Percentiles rank a stretch among this genome's conserved stretches.
These are phyloP conservation scores for Eutrema japonicum DNA, from an alignment of 345 rosid genomes.

Conservation along the genomic window DNA sequence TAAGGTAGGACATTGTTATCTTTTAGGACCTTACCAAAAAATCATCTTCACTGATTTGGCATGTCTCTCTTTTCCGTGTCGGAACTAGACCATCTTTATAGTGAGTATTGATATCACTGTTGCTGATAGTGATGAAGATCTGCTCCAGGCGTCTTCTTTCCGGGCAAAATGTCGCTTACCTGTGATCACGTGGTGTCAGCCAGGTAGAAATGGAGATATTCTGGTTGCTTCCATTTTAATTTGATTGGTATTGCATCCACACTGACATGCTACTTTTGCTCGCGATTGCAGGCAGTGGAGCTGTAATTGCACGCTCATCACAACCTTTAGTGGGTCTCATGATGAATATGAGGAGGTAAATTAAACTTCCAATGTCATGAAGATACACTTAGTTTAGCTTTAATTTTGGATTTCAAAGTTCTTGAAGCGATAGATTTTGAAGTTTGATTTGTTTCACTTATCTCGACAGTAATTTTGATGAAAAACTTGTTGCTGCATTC, in stretches of 20 bases:
- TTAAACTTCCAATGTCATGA: conserved; percentile 23
- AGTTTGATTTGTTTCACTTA: conserved; percentile 29
- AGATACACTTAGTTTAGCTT: conserved; percentile 21
- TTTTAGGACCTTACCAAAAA: not conserved
- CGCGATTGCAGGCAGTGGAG: conserved; percentile 67
- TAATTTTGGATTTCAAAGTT: conserved; percentile 33
- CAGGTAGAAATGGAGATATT: conserved; percentile 53
- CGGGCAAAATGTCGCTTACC: conserved; percentile 92
- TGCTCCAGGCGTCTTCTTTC: conserved; percentile 82
- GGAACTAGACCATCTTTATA: conserved; percentile 19
- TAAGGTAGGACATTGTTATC: conserved; percentile 56
- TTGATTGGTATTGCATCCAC: conserved; percentile 25
- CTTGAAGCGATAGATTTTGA: conserved; percentile 14
- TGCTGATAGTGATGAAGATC: conserved; percentile 73
- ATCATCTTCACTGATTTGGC: not conserved
- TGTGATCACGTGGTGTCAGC: conserved; percentile 93
- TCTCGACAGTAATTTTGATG: conserved; percentile 79
- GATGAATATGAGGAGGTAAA: conserved; percentile 97
- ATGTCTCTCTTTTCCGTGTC: conserved; percentile 1
- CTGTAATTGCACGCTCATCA: conserved; percentile 96
- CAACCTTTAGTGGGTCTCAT: conserved; percentile 96
- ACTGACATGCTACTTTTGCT: conserved; percentile 35
- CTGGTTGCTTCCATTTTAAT: conserved; percentile 27
- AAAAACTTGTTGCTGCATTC: conserved; percentile 91
- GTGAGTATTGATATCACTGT: conserved; percentile 28